Evolutionary conservation across 257 asterid species (phyloP), one percentile per base, ranked within the genome.

Genomic region (Petrea volubilis): DNA sequence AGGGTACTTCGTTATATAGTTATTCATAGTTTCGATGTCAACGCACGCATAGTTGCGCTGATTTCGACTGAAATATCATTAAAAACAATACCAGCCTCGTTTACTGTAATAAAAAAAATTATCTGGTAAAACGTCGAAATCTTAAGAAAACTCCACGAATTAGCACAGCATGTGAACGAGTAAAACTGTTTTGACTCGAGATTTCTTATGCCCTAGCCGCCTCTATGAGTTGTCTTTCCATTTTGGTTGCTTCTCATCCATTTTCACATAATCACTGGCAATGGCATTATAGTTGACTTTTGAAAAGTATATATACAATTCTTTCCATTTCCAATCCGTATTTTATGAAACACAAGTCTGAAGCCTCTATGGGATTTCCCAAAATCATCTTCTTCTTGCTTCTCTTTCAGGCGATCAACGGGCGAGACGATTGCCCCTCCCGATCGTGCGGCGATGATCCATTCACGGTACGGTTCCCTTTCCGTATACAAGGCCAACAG

Each of bases 301-400:
- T 60, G 63, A 17, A 74, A 20, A 56, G 36, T 50, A 7, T 38
- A 38, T 38, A 38, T 38, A 38, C 11, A 33, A 56, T 24, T 12
- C 31, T 28, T 3, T n/a, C 55, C 25, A 49, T 51, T 59, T 23
- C 38, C 8, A 21, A 38, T 23, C 14, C 58, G 18, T 61, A 20
- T 50, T 34, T 59, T n/a, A 17, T 31, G 51, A 23, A 55, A 60
- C 36, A 75, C 29, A 49, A 38, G 58, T 23, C 51, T 67, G 13
- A 23, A 11, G 27, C 21, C 58, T 64, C 21, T 57, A 92, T 92
- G 97, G 89, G 43, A 7, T 63, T 70, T 57, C 71, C 70, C 41
- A 75, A 67, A 65, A 6, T 31, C 65, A 21, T 71, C 81, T 40
- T 71, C 63, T 41, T 83, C 14, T 67, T 68, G 15, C 8, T 67